phyloP scores from a whole-genome alignment of 257 asterid species.

The Solanum paucissectum region DNA sequence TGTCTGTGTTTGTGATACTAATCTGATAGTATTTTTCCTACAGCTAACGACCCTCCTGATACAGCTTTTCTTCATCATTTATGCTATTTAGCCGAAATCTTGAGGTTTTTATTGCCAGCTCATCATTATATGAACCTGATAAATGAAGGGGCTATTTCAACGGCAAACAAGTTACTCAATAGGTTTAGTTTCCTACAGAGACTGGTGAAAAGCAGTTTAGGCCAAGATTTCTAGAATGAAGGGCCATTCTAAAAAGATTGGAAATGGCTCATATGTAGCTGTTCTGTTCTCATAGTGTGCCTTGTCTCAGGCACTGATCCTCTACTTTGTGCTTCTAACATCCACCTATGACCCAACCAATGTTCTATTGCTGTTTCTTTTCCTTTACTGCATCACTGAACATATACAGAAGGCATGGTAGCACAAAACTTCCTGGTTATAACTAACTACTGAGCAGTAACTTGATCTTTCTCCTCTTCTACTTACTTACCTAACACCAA shows the following conservation, averaged over 20 bases:
- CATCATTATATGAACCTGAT: background rate
- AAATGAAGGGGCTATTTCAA: background rate
- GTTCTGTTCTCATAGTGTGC: background rate
- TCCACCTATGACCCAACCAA: background rate
- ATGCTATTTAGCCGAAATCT: background rate
- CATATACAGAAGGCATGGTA: background rate
- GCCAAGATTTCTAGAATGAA: background rate
- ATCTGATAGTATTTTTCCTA: background rate
- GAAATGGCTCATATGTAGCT: background rate
- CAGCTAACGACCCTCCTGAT: background rate
- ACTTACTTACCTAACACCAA: background rate
- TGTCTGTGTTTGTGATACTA: background rate
- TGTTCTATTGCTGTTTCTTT: background rate
- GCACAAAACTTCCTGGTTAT: background rate
- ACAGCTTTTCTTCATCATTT: background rate
- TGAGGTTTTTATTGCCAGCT: background rate
- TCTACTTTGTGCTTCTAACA: background rate
- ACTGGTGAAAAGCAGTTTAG: background rate
- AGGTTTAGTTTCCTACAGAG: background rate
- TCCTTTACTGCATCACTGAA: background rate
- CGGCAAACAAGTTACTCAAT: background rate
- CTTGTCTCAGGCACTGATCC: background rate
- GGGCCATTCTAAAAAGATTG: background rate
- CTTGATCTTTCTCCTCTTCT: background rate
- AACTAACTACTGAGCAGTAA: background rate